Evolutionary conservation across 2,329 filamentous ascomycete species (phyloP).

Genomic region (Pseudogymnoascus sp.): DNA sequence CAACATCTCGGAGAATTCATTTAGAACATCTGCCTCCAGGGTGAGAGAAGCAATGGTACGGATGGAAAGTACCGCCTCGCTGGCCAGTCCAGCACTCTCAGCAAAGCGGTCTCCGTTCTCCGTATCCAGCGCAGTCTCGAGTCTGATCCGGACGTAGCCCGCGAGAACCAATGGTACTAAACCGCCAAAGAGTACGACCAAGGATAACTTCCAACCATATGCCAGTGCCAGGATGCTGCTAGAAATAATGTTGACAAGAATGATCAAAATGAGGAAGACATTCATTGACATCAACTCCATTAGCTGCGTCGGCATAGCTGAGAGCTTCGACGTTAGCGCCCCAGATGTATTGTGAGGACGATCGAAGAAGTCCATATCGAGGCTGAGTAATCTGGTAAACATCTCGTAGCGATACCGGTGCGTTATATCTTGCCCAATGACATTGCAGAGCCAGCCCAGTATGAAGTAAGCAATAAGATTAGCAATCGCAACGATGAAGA

Average conservation of each 20-base stretch:
- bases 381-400: slow-evolving; percentile 28
- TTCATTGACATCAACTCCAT: slow-evolving; percentile 40
- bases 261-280: slow-evolving; percentile 35
- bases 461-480: slow-evolving; percentile 29
- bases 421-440: slow-evolving; percentile 30
- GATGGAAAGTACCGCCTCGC: slow-evolving; percentile 40
- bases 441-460: slow-evolving; percentile 27
- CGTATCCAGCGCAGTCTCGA: slow-evolving; percentile 34
- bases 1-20: slow-evolving; percentile 30
- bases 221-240: slow-evolving; percentile 35
- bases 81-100: slow-evolving; percentile 37
- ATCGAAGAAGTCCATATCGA: slow-evolving; percentile 39
- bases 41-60: slow-evolving; percentile 38
- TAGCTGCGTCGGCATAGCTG: slow-evolving; percentile 33
- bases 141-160: slow-evolving; percentile 37
- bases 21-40: slow-evolving; percentile 32
- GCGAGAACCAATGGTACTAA: slow-evolving; percentile 35
- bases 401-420: slow-evolving; percentile 28
- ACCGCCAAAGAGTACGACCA: slow-evolving; percentile 37
- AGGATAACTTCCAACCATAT: slow-evolving; percentile 38
- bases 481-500: slow-evolving; percentile 38
- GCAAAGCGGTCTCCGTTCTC: slow-evolving; percentile 31
- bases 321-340: slow-evolving; percentile 28
- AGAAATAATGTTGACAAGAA: slow-evolving; percentile 34
- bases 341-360: slow-evolving; percentile 29